Evolutionary conservation across 768 basidiomycete genomes (phyloP), one percentile per base, ranked within the genome.

Genomic region (Auriscalpium microsporum): DNA sequence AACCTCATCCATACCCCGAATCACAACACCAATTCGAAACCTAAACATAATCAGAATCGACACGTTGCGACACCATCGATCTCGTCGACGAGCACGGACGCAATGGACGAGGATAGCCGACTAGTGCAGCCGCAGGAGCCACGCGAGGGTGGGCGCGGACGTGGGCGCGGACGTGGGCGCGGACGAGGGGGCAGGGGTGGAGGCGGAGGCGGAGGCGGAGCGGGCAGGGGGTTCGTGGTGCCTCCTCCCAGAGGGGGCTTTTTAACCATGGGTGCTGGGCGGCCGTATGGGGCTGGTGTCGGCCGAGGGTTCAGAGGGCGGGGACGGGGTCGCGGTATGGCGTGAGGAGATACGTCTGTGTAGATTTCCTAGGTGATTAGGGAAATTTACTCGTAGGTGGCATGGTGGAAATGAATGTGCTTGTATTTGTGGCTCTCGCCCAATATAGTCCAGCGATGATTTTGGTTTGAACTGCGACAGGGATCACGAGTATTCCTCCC

Each of bases 171-270:
- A 14, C 53, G 57, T 3, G 37, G 57, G n/a, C n/a, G n/a, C n/a
- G n/a, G n/a, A n/a, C n/a, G n/a, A n/a, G n/a, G n/a, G n/a, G n/a
- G n/a, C n/a, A n/a, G n/a, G 6, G 37, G n/a, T 1, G 45, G 58
- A 42, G 28, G 23, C 0, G 19, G 44, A 10, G 45, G 50, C 19
- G 55, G 58, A 19, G 34, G 16, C 4, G 52, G 58, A 11, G 44
- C 51, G 21, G 42, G 16, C 9, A 36, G 58, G 23, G 55, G 55
- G 8, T 59, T 59, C 36, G 51, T 53, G 1, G 51, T 55, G 16
- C 51, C 56, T 17, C 58, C 58, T 9, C 58, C 58, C 8, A 42
- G 58, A 19, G 58, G 36, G 13, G 58, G 58, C 3, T 59, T 59
- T n/a, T 48, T 59, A 36, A 17, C 40, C 28, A 7, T 28, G 28